phyloP scores from a whole-genome alignment of 2,329 filamentous ascomycete genomes.

The Fusarium sp. region DNA sequence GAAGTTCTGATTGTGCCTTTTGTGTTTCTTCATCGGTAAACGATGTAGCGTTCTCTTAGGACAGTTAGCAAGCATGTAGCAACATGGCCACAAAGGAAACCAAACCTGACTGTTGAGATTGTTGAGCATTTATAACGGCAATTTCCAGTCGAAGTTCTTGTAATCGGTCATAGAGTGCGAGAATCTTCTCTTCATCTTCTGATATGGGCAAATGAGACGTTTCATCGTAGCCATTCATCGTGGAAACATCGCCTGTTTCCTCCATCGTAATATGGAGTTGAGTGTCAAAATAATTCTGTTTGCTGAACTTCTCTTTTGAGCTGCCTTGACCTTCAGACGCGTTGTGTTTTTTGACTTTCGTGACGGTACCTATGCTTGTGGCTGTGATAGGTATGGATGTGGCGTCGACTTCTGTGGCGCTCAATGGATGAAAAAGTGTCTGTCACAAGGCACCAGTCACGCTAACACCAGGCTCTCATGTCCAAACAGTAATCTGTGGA shows the following conservation, averaged over 20 bases:
- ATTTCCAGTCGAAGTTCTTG: constrained; percentile 78
- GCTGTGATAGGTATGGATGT: constrained; percentile 20
- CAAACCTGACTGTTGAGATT: constrained; percentile 52
- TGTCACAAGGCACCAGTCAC: constrained; percentile 51
- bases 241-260: constrained; percentile 45
- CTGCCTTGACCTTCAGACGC: constrained; percentile 12
- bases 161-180: constrained; percentile 77
- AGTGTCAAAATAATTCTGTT: background rate
- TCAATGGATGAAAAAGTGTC: constrained; percentile 31
- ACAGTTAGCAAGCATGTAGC: constrained; percentile 21
- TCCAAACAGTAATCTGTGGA: constrained; percentile 27
- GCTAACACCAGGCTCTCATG: constrained; percentile 45
- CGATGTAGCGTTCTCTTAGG: constrained; percentile 40
- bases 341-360: constrained; percentile 13
- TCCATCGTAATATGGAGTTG: constrained; percentile 40
- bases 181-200: constrained; percentile 71
- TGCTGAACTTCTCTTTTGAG: background rate
- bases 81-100: background rate
- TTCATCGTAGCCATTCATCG: constrained; percentile 49
- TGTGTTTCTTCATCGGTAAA: constrained; percentile 63
- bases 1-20: constrained; percentile 71
- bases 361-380: constrained; percentile 10
- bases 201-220: constrained; percentile 65
- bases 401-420: constrained; percentile 33
- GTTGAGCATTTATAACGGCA: constrained; percentile 69